A percentile compares a stretch with the other conserved stretches of the same genome.
phyloP scores from a whole-genome alignment of 768 basidiomycete genomes.

The Boletales sp. region DNA sequence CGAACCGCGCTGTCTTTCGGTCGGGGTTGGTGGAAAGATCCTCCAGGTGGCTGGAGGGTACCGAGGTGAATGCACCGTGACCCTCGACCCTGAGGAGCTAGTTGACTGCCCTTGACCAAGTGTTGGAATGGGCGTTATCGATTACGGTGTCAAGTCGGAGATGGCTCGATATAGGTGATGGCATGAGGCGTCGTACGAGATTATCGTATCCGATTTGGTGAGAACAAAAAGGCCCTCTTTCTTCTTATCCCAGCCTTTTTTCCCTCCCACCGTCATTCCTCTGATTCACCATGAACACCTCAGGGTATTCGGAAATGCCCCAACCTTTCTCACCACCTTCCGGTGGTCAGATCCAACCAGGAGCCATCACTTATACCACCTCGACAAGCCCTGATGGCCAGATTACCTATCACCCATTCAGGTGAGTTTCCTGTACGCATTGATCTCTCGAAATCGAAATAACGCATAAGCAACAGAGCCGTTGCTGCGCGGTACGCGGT shows the following conservation, averaged over 20 bases:
- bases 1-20: too few relatives aligned
- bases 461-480: slow-evolving; percentile 45
- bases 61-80: too few relatives aligned
- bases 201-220: slow-evolving; percentile 7
- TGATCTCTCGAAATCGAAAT: slow-evolving; percentile 4
- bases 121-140: neutral
- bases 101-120: neutral
- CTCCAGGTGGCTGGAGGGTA: too few relatives aligned
- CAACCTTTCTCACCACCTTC: slow-evolving; percentile 29
- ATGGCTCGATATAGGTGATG: slow-evolving; percentile 31
- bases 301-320: slow-evolving; percentile 25
- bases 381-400: slow-evolving; percentile 59
- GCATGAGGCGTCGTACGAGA: slow-evolving; percentile 27
- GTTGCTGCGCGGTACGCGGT: slow-evolving; percentile 63
- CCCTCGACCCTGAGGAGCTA: too few relatives aligned
- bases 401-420: slow-evolving; percentile 69
- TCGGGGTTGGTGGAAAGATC: too few relatives aligned
- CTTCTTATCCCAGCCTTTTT: slow-evolving; percentile 4
- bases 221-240: slow-evolving; percentile 20
- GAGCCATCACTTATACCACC: slow-evolving; percentile 73
- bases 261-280: slow-evolving; percentile 13
- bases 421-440: slow-evolving; percentile 37
- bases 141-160: slow-evolving; percentile 20
- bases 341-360: slow-evolving; percentile 52
- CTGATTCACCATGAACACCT: slow-evolving; percentile 16